Percentiles rank a stretch among this genome's conserved stretches.
These are phyloP conservation scores for Sechiopsis laciniata DNA, from an alignment of 306 rosid species.

Conservation along the genomic window DNA sequence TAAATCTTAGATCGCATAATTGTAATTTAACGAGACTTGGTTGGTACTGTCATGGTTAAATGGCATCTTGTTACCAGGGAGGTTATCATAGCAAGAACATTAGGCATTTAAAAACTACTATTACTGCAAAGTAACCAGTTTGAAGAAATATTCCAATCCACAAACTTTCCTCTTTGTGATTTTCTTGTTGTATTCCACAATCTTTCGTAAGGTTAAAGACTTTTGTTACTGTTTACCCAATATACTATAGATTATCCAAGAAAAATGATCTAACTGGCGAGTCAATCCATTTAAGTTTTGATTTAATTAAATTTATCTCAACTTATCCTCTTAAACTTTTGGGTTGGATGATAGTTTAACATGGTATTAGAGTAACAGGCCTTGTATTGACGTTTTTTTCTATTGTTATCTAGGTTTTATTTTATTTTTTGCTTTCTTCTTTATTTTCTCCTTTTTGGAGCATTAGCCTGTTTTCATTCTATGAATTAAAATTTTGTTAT, in stretches of 20 bases:
- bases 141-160: not conserved
- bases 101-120: not conserved
- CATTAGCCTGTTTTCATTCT: no score
- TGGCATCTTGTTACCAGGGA: not conserved
- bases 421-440: no score
- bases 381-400: no score
- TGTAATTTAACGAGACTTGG: not conserved
- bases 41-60: not conserved
- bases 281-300: not conserved
- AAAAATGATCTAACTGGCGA: constrained; percentile 3
- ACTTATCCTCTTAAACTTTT: no score
- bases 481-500: no score
- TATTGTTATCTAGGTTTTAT: no score
- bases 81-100: not conserved
- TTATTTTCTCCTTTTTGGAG: no score
- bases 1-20: not conserved
- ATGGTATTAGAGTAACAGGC: no score
- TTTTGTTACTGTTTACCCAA: not conserved
- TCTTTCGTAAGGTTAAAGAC: not conserved
- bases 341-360: no score
- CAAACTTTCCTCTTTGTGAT: constrained; percentile 1
- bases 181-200: not conserved
- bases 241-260: not conserved
- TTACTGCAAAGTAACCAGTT: not conserved
- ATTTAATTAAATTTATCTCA: no score